A percentile compares a stretch with the other conserved stretches of the same genome.
Conservation (phyloP, 495 filamentous ascomycete species). For the Copromyces sp. region DNA sequence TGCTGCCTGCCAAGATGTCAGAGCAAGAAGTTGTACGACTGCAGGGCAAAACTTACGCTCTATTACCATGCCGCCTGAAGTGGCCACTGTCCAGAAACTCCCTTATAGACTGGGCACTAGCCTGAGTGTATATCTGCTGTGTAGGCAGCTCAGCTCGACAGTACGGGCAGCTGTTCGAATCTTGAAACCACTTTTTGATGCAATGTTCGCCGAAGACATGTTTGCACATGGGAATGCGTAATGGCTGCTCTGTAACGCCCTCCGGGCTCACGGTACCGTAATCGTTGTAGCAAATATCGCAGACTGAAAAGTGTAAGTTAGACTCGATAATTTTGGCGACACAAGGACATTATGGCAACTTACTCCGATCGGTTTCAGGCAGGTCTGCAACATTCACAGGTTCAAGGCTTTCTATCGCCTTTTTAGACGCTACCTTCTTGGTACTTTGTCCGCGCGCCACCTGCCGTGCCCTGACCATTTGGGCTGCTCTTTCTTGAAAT, state of each 20-base stretch:
- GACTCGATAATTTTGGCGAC: neutral
- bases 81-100: constrained; percentile 10
- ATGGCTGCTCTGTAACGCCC: constrained; percentile 38
- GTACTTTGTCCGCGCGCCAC: constrained; percentile 28
- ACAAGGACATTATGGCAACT: constrained; percentile 15
- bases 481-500: neutral
- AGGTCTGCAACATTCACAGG: constrained; percentile 32
- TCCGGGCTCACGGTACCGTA: constrained; percentile 42
- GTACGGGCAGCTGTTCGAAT: constrained; percentile 48
- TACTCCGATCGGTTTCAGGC: constrained; percentile 37
- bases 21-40: neutral
- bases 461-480: constrained; percentile 14
- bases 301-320: constrained; percentile 26
- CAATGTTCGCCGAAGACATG: constrained; percentile 50
- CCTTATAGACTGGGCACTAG: constrained; percentile 7
- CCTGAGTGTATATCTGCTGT: constrained; percentile 18
- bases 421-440: constrained; percentile 37
- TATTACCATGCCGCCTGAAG: neutral
- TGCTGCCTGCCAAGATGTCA: constrained; percentile 2
- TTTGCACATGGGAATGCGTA: constrained; percentile 46
- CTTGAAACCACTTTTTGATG: constrained; percentile 51
- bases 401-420: constrained; percentile 35
- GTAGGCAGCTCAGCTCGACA: constrained; percentile 47
- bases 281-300: constrained; percentile 49
- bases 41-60: neutral